phyloP scores from a whole-genome alignment of 2,329 filamentous ascomycete genomes.

The Claviceps capensis region DNA sequence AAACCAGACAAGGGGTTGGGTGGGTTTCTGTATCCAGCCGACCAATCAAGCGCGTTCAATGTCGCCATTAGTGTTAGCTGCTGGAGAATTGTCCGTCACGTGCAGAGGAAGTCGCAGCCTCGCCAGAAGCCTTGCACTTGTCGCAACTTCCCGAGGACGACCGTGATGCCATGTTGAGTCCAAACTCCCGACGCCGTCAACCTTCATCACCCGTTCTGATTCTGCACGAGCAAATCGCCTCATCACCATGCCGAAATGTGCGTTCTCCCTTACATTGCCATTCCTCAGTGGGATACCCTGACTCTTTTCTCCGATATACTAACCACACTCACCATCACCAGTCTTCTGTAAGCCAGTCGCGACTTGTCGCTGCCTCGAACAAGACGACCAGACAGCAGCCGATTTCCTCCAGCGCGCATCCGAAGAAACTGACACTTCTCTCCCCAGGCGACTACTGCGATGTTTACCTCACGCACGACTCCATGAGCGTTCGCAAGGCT shows the following conservation, averaged over 20 bases:
- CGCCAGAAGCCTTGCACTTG: not conserved
- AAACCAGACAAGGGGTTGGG: not conserved
- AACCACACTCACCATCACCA: constrained; percentile 6
- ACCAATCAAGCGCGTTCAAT: not conserved
- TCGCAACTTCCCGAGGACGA: not conserved
- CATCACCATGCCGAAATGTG: constrained; percentile 6
- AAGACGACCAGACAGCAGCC: not conserved
- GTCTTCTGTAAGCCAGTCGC: constrained; percentile 15
- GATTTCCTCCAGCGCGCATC: not conserved
- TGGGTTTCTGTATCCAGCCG: not conserved
- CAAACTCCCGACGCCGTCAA: too few relatives aligned
- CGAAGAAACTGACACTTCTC: constrained; percentile 17
- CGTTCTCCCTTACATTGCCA: not conserved
- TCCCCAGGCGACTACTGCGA: constrained; percentile 80
- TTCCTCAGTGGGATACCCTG: too few relatives aligned
- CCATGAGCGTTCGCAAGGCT: constrained; percentile 97
- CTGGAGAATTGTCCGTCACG: not conserved
- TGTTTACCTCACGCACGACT: constrained; percentile 99
- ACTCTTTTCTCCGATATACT: too few relatives aligned
- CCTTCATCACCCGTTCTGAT: too few relatives aligned
- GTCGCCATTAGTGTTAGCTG: too few relatives aligned
- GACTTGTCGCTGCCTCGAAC: not conserved
- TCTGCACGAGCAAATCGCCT: too few relatives aligned
- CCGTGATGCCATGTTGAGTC: too few relatives aligned
- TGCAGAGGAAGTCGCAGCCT: not conserved